These are phyloP conservation scores for Aspergillus sclerotiicarbonarius DNA, from an alignment of 495 filamentous ascomycete species.

Conservation along the genomic window DNA sequence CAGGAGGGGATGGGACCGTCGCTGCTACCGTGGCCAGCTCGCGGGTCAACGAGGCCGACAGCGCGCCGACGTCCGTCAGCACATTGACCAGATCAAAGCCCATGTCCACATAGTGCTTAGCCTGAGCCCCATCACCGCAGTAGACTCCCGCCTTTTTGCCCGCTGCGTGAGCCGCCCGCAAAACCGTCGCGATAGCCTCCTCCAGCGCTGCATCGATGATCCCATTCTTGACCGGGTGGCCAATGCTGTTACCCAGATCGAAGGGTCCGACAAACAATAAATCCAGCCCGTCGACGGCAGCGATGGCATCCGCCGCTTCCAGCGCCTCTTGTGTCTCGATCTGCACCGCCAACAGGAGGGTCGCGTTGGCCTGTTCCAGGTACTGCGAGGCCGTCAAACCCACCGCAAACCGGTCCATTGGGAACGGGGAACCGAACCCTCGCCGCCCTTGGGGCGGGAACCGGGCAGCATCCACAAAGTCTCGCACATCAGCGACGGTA, in stretches of 20 bases:
- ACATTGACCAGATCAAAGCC: neutral
- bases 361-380: conserved; percentile 69
- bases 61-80: neutral
- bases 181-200: neutral
- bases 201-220: neutral
- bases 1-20: neutral
- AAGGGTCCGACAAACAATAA: conserved; percentile 74
- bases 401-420: neutral
- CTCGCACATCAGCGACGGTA: conserved; percentile 53
- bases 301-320: conserved; percentile 67
- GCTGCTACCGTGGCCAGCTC: neutral
- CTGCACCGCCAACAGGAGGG: conserved; percentile 71
- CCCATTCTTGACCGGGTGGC: neutral
- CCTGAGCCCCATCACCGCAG: neutral
- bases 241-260: conserved; percentile 16
- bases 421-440: neutral
- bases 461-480: neutral
- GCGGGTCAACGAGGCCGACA: neutral
- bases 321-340: conserved; percentile 77
- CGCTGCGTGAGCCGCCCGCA: neutral
- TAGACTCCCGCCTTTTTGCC: neutral
- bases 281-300: conserved; percentile 67
- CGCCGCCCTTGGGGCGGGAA: neutral
- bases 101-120: neutral
- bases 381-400: conserved; percentile 45